Percentiles rank a stretch among this genome's conserved stretches.
Evolutionary conservation across 495 filamentous ascomycete species (phyloP).

Genomic region (Hamigera avellanea): DNA sequence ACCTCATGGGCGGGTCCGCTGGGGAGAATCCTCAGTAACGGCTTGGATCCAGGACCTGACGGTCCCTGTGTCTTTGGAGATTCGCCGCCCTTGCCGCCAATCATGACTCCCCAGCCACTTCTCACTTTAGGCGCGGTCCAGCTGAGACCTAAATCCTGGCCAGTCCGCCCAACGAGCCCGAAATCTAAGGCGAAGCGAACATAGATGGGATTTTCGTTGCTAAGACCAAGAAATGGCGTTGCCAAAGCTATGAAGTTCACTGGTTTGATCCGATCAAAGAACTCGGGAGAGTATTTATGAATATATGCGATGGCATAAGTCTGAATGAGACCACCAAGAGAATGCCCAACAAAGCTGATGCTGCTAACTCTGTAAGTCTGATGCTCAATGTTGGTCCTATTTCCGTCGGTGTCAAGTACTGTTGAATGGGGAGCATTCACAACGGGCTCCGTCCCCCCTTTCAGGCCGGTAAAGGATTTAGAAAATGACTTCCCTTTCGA

Average conservation of each 20-base stretch:
- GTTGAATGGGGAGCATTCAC: constrained; percentile 1
- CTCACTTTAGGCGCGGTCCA: constrained; percentile 82
- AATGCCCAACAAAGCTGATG: constrained; percentile 93
- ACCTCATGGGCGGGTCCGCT: constrained; percentile 87
- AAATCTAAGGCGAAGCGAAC: constrained; percentile 95
- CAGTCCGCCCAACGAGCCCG: constrained; percentile 86
- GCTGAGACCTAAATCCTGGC: constrained; percentile 86
- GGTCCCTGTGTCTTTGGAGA: constrained; percentile 53
- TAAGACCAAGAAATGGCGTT: constrained; percentile 81
- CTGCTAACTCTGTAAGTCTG: constrained; percentile 78
- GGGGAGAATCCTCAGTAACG: constrained; percentile 78
- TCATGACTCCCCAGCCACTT: constrained; percentile 79
- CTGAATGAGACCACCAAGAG: constrained; percentile 82
- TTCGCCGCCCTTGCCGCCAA: constrained; percentile 62
- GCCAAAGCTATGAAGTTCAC: constrained; percentile 92
- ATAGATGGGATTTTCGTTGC: constrained; percentile 95
- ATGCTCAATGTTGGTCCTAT: constrained; percentile 18
- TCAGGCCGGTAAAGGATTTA: constrained; percentile 19
- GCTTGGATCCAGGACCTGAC: constrained; percentile 69
- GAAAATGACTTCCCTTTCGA: constrained; percentile 29
- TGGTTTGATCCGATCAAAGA: constrained; percentile 78
- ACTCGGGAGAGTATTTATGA: constrained; percentile 84
- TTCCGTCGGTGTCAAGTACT: constrained; percentile 4
- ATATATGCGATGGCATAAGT: constrained; percentile 97
- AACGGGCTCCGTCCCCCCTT: constrained; percentile 8